A percentile compares a stretch with the other conserved stretches of the same genome.
phyloP scores from a whole-genome alignment of 768 basidiomycete genomes.

The Phylloporus sp. region DNA sequence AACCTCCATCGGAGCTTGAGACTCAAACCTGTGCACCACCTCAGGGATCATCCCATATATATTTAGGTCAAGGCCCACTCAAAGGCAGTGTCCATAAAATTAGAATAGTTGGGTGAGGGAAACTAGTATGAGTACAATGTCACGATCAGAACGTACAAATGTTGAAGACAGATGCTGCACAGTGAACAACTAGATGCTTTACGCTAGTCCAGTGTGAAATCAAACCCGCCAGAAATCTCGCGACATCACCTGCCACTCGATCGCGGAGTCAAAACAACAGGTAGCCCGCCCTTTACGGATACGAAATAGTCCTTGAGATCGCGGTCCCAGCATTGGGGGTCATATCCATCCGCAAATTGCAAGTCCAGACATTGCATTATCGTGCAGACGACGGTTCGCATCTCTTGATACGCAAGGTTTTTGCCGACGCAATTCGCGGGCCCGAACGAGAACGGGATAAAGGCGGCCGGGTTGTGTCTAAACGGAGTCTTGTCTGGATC shows the following conservation, averaged over 20 bases:
- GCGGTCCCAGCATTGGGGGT: conserved; percentile 30
- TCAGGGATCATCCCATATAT: background rate
- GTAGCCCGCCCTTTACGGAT: conserved; percentile 32
- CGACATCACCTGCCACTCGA: conserved; percentile 14
- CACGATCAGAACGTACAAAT: conserved; percentile 12
- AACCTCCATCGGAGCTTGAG: background rate
- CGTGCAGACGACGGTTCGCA: conserved; percentile 36
- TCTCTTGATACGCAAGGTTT: conserved; percentile 41
- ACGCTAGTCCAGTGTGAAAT: conserved; percentile 21
- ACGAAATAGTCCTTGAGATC: conserved; percentile 39
- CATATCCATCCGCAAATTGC: conserved; percentile 36
- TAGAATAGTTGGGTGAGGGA: conserved; percentile 6
- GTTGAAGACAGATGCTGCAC: conserved; percentile 5
- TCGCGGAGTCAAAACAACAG: conserved; percentile 35
- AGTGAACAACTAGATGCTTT: conserved; percentile 25
- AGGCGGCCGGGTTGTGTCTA: conserved; percentile 35
- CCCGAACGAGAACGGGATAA: conserved; percentile 44
- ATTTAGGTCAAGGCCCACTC: conserved; percentile 1
- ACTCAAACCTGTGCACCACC: background rate
- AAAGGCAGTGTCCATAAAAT: background rate
- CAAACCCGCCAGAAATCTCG: conserved; percentile 7
- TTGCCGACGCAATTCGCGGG: conserved; percentile 45
- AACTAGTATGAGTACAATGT: conserved; percentile 14
- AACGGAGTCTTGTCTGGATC: conserved; percentile 27
- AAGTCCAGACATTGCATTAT: conserved; percentile 42